These are phyloP conservation scores for Lichtheimia ornata DNA, from an alignment of 371 early-diverging fungal genomes.

Conservation along the genomic window DNA sequence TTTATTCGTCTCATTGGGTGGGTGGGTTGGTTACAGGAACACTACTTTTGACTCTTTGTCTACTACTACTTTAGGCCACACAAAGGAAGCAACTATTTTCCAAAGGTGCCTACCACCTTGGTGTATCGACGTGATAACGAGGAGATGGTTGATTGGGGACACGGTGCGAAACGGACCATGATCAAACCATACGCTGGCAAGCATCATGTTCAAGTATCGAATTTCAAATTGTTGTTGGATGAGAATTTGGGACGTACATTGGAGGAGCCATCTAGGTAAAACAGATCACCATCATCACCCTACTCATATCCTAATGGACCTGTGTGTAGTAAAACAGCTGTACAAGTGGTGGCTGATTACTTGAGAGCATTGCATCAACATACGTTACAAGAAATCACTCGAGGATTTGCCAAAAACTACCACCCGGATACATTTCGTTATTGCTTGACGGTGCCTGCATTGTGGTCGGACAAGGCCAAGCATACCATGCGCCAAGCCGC, in stretches of 20 bases:
- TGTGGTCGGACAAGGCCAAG: slow-evolving; percentile 58
- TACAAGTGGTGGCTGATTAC: slow-evolving; percentile 43
- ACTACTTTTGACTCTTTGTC: background rate
- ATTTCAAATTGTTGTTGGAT: slow-evolving; percentile 58
- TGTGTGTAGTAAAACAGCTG: slow-evolving; percentile 21
- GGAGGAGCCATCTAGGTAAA: background rate
- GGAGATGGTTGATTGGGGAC: slow-evolving; percentile 51
- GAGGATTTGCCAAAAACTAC: slow-evolving; percentile 49
- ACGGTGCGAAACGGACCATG: slow-evolving; percentile 52
- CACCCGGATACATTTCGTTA: slow-evolving; percentile 41
- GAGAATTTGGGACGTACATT: slow-evolving; percentile 25
- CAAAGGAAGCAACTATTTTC: slow-evolving; percentile 52
- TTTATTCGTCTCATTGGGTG: background rate
- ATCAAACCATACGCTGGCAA: slow-evolving; percentile 51
- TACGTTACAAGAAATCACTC: slow-evolving; percentile 39
- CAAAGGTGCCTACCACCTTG: slow-evolving; percentile 52
- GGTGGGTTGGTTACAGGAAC: too few species aligned
- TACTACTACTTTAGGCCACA: slow-evolving; percentile 40
- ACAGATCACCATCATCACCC: background rate
- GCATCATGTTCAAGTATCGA: slow-evolving; percentile 49
- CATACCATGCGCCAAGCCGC: slow-evolving; percentile 59
- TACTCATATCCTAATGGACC: background rate
- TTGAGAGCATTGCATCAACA: slow-evolving; percentile 35
- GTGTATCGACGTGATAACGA: slow-evolving; percentile 35
- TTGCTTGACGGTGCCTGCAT: slow-evolving; percentile 51